Evolutionary conservation across 495 filamentous ascomycete genomes (phyloP), one percentile per base, ranked within the genome.

Genomic region (Aspergillus haitiensis): DNA sequence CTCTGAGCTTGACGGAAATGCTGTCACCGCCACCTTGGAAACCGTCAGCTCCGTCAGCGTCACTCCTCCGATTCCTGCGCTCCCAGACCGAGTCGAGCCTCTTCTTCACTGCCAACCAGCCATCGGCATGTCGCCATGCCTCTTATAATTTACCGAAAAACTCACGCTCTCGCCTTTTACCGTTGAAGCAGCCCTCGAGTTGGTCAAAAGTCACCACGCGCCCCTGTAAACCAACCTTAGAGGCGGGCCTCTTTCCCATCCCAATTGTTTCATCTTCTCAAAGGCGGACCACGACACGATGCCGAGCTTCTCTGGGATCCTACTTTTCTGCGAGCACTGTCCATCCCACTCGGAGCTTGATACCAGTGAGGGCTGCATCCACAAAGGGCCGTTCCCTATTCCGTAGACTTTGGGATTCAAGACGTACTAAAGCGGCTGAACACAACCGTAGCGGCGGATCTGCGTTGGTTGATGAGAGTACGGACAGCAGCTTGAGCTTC

Each of bases 51-150:
- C 87, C 87, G 21, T 89, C 86, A 36, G 68, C 77, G 45, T 75
- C 77, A 35, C 74, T 88, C 8, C 75, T 90, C 59, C 82, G 79
- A 37, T 89, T 86, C 58, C 74, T 90, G 40, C 81, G 81, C 52
- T 77, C 76, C 36, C 86, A 89, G 69, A 80, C 83, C 27, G 82
- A 85, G 54, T 74, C 73, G 48, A 54, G 75, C 12, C 76, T 70
- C 56, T 81, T 81, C 62, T 81, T 84, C 72, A 77, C 68, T 32
- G 65, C 74, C 11, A 79, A 74, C 62, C 68, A 59, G 49, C 49
- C 78, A 56, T 72, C 70, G 56, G 44, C 58, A 55, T 70, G 72
- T 61, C 55, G 58, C 51, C 62, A 57, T 59, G 51, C 54, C 35
- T 52, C 61, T 46, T 39, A 51, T 18, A 58, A 54, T 7, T 12